Evolutionary conservation across 805 yeast genomes (phyloP).

Genomic region (Myxozyma melibiosi): DNA sequence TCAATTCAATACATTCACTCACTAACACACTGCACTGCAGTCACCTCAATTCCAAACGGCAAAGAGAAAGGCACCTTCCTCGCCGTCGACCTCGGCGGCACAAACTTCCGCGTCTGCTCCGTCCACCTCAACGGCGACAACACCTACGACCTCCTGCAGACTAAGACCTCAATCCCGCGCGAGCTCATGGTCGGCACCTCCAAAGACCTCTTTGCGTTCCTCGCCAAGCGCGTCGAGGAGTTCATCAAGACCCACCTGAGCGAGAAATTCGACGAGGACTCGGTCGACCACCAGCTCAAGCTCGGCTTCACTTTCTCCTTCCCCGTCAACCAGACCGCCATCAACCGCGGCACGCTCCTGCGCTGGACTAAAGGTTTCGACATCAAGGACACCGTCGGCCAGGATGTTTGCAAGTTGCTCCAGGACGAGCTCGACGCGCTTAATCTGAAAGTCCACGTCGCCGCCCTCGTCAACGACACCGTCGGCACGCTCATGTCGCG

Average conservation of each 20-base stretch:
- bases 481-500: slow-evolving; percentile 91
- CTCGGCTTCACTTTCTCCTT: slow-evolving; percentile 93
- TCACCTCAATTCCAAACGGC: slow-evolving; percentile 83
- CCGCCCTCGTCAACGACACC: slow-evolving; percentile 93
- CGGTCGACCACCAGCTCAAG: slow-evolving; percentile 50
- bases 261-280: slow-evolving; percentile 45
- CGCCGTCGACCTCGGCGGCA: slow-evolving; percentile 96
- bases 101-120: slow-evolving; percentile 93
- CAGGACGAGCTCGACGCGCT: slow-evolving; percentile 68
- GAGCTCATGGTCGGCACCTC: slow-evolving; percentile 70
- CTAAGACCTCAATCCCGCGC: slow-evolving; percentile 76
- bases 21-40: slow-evolving; percentile 39
- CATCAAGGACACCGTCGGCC: slow-evolving; percentile 79
- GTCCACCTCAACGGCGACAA: slow-evolving; percentile 63
- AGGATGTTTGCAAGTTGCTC: slow-evolving; percentile 74
- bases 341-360: slow-evolving; percentile 75
- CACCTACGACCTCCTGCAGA: slow-evolving; percentile 74
- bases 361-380: slow-evolving; percentile 98
- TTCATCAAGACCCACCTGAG: slow-evolving; percentile 71
- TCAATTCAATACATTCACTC: too few relatives aligned
- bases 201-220: slow-evolving; percentile 68
- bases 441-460: slow-evolving; percentile 61
- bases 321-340: slow-evolving; percentile 84
- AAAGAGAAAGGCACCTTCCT: slow-evolving; percentile 76
- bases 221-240: slow-evolving; percentile 68